Conservation (phyloP, 345 rosid species). For the Atalantia buxifolia region DNA sequence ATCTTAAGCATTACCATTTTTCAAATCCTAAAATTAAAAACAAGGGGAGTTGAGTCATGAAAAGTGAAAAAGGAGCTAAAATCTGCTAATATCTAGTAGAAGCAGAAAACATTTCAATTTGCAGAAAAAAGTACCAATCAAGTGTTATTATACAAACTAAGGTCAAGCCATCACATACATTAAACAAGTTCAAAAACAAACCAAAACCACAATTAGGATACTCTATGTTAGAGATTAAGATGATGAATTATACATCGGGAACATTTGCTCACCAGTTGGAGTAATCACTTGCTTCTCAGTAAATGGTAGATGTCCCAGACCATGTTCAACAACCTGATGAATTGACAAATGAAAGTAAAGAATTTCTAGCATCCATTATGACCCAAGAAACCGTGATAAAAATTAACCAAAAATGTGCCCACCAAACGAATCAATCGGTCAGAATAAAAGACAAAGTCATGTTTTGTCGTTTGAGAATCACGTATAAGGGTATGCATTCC, state of each 20-base stretch:
- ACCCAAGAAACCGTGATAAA: constrained; percentile 8
- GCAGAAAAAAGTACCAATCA: background rate
- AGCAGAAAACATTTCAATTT: background rate
- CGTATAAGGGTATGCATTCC: constrained; percentile 99
- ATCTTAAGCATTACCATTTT: background rate
- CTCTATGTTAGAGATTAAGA: background rate
- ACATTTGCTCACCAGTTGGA: constrained; percentile 77
- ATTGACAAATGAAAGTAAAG: background rate
- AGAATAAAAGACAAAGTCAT: constrained; percentile 93
- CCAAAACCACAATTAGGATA: background rate
- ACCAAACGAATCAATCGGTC: constrained; percentile 98
- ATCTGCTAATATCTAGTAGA: background rate
- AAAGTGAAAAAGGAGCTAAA: background rate
- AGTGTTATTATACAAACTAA: background rate
- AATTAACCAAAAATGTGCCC: constrained; percentile 23
- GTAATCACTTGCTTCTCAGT: constrained; percentile 96
- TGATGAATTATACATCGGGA: background rate
- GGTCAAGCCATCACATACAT: background rate
- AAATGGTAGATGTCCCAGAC: constrained; percentile 95
- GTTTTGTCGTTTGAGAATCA: constrained; percentile 87
- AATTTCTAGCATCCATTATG: constrained; percentile 7
- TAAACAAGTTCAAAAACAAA: background rate
- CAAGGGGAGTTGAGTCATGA: background rate
- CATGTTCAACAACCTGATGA: constrained; percentile 92
- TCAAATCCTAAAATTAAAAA: background rate